Percentiles rank a stretch among this genome's conserved stretches.
These are phyloP conservation scores for Sequoia sempervirens DNA, from an alignment of 75 land plant species.

Conservation along the genomic window DNA sequence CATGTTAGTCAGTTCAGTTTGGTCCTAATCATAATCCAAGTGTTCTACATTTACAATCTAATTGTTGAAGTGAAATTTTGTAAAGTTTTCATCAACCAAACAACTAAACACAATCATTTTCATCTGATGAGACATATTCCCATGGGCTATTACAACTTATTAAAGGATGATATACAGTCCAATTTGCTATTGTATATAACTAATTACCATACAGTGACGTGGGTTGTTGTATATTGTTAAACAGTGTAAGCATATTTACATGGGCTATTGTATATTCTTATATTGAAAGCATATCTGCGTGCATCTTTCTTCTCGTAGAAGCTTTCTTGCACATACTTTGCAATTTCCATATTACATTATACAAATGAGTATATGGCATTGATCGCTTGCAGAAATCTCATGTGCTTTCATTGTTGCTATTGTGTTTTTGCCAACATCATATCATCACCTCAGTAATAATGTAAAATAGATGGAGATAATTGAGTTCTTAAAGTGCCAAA, in stretches of 20 bases:
- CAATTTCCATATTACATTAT: too few relatives aligned
- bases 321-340: neutral
- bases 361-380: neutral
- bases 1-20: neutral
- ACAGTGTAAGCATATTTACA: too few relatives aligned
- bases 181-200: neutral
- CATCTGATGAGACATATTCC: neutral
- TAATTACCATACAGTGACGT: neutral
- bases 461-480: neutral
- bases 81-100: neutral
- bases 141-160: neutral
- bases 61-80: neutral
- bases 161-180: neutral
- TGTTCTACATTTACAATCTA: neutral
- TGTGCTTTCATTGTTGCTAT: neutral
- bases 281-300: neutral
- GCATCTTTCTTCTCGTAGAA: neutral
- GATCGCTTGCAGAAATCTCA: neutral
- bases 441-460: neutral
- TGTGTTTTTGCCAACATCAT: neutral
- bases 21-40: neutral
- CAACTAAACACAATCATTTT: neutral
- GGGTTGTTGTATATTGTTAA: neutral
- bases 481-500: slow-evolving; percentile 13
- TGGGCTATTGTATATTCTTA: neutral